Conservation (phyloP, 2,329 filamentous ascomycete species). For the Fusarium sp. region DNA sequence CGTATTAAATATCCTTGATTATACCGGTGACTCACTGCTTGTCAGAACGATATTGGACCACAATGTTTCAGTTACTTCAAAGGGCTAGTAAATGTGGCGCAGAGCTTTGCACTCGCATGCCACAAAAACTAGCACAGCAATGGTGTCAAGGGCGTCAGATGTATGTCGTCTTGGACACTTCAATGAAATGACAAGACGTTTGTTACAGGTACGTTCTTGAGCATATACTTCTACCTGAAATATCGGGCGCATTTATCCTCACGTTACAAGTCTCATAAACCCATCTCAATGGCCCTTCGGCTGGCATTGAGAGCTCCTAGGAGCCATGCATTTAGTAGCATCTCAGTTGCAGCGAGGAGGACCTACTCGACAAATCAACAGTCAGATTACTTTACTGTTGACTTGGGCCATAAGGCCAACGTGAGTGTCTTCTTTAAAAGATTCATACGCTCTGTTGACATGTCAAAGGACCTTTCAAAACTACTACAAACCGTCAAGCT, state of each 20-base stretch:
- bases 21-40: not conserved
- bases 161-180: slow-evolving; percentile 28
- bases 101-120: not conserved
- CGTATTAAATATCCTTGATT: not conserved
- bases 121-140: slow-evolving; percentile 13
- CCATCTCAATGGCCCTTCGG: slow-evolving; percentile 43
- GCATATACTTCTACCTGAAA: not conserved
- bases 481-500: slow-evolving; percentile 37
- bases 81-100: slow-evolving; percentile 2
- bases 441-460: slow-evolving; percentile 13
- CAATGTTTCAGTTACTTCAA: not conserved
- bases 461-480: slow-evolving; percentile 32
- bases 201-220: not conserved
- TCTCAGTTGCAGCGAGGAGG: slow-evolving; percentile 35
- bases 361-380: slow-evolving; percentile 37
- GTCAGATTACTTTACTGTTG: slow-evolving; percentile 41
- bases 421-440: slow-evolving; percentile 2
- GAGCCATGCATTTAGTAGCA: slow-evolving; percentile 35
- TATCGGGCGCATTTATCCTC: not conserved
- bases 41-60: slow-evolving; percentile 15
- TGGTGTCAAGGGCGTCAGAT: slow-evolving; percentile 3
- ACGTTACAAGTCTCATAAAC: not conserved
- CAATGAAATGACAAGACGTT: not conserved
- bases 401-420: slow-evolving; percentile 30
- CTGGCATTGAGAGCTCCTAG: slow-evolving; percentile 37